Conservation (phyloP, 176 grass and related monocot genomes). For the Musa troglodytarum region DNA sequence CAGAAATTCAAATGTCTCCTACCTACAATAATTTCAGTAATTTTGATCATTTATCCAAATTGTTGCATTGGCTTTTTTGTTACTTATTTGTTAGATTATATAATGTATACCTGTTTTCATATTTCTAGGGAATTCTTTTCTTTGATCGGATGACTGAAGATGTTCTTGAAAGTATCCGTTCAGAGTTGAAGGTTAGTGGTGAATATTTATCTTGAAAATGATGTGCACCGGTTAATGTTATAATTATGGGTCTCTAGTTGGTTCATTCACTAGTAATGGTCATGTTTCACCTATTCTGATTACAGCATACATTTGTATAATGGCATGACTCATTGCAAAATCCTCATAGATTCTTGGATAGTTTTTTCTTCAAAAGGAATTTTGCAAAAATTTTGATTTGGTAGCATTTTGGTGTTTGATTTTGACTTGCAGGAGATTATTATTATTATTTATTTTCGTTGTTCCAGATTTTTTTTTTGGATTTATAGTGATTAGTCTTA, state of each 20-base stretch:
- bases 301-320: not conserved
- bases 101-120: not conserved
- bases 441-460: too few species aligned
- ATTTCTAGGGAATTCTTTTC: slow-evolving; percentile 87
- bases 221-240: slow-evolving; percentile 5
- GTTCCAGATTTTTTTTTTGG: not conserved
- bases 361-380: not conserved
- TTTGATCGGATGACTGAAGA: slow-evolving; percentile 90
- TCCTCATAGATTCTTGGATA: not conserved
- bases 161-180: slow-evolving; percentile 63
- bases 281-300: not conserved
- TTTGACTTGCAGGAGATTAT: too few species aligned
- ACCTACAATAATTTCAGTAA: too few species aligned
- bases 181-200: slow-evolving; percentile 64
- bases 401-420: too few species aligned
- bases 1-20: not conserved
- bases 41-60: too few species aligned
- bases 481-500: not conserved
- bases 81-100: not conserved
- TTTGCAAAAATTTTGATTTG: not conserved
- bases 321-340: not conserved
- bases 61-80: not conserved
- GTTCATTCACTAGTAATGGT: not conserved
- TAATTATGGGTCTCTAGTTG: not conserved
- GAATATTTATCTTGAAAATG: not conserved